Conservation (phyloP, 2,329 filamentous ascomycete species). For the Podosphaera fusca region DNA sequence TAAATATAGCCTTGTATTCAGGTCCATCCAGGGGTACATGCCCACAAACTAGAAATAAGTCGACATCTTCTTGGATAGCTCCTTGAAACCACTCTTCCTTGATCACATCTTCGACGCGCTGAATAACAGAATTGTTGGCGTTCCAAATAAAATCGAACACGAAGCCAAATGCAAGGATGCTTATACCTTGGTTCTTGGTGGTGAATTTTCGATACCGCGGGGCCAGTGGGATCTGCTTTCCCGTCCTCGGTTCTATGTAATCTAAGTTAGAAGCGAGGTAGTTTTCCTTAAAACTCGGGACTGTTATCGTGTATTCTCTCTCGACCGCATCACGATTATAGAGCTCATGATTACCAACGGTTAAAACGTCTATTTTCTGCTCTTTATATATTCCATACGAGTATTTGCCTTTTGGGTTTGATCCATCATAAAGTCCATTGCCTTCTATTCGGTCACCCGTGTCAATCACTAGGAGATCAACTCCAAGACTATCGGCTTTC, state of each 20-base stretch:
- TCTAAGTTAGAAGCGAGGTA: slow-evolving; percentile 90
- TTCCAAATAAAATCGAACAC: slow-evolving; percentile 84
- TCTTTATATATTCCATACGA: slow-evolving; percentile 71
- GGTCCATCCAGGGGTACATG: slow-evolving; percentile 65
- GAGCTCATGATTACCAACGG: slow-evolving; percentile 83
- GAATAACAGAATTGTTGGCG: slow-evolving; percentile 72
- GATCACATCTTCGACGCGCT: slow-evolving; percentile 56
- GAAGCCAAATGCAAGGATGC: slow-evolving; percentile 77
- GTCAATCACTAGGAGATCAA: slow-evolving; percentile 79
- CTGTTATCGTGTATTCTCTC: slow-evolving; percentile 55
- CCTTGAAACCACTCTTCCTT: slow-evolving; percentile 74
- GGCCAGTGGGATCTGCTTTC: slow-evolving; percentile 51
- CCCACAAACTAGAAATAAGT: slow-evolving; percentile 68
- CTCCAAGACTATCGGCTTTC: slow-evolving; percentile 53
- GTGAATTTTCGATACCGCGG: slow-evolving; percentile 71
- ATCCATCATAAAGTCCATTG: slow-evolving; percentile 84
- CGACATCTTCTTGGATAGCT: slow-evolving; percentile 62
- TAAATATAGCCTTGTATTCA: slow-evolving; percentile 59
- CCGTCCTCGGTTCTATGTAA: slow-evolving; percentile 51
- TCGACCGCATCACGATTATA: slow-evolving; percentile 62
- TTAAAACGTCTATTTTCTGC: slow-evolving; percentile 65
- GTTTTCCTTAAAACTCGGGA: slow-evolving; percentile 56
- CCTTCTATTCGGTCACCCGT: slow-evolving; percentile 86
- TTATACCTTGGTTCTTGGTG: slow-evolving; percentile 69
- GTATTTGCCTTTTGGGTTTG: slow-evolving; percentile 66